Base-by-base conservation (phyloP, 1,284 basidiomycete genomes). In the Ceratobasidium sp. region DNA sequence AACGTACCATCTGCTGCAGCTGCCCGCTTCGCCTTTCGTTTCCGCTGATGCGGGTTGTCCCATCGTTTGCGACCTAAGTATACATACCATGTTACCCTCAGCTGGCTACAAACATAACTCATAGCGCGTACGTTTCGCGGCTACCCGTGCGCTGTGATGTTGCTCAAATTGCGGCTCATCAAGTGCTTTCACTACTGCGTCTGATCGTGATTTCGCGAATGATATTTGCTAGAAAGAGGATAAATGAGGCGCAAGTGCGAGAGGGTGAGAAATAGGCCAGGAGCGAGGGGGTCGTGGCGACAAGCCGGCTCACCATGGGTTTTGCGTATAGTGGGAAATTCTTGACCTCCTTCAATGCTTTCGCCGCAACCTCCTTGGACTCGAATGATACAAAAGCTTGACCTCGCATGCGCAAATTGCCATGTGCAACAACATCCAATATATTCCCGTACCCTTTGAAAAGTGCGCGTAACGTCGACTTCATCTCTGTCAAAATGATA, bases 341-440 rank as follows among this genome's bases (percentile, higher is more conserved):
- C 73, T 91, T 87, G 46, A 98, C 95, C 81, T 99, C 97, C 82
- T 89, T 92, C 86, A 93, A 85, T 5, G 97, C 97, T 81, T 92
- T 93, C 79, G 88, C 87, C 38, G 97, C 97, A 69, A 88, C 87
- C 73, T 96, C 91, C 64, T 89, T 85, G 62, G 90, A 89, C 74
- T 87, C 87, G 81, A 99, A 98, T 38, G 94, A 95, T 21, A 99
- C 93, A 79, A 99, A 99, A 5, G 97, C 97, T 83, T 99, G 97
- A 13, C 97, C 97, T 49, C 98, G 87, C 98, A 99, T 99, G 41
- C 97, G 89, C 74, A 98, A 82, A 83, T 98, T 98, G 71, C 86
- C 83, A 82, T 99, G 97, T 6, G 96, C 95, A 8, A 95, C 91
- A 18, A 99, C 93, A 78, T 96, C 95, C 35, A 97, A 82, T 6